Percentiles rank a stretch among this genome's conserved stretches.
phyloP scores from a whole-genome alignment of 768 basidiomycete species.

The Butyriboletus loyo region DNA sequence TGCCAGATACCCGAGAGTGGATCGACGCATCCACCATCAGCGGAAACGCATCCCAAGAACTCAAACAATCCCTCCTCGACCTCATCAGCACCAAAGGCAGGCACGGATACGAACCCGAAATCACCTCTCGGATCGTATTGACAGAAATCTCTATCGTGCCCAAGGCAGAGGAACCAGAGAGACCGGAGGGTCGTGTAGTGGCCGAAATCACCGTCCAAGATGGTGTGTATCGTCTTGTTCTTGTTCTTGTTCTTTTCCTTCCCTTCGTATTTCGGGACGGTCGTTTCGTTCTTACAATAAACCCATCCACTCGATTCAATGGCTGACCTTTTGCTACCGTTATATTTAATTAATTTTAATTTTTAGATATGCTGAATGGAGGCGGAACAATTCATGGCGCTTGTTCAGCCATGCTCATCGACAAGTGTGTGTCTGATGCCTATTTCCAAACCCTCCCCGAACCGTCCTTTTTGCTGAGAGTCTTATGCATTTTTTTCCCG shows the following conservation, averaged over 20 bases:
- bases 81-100: constrained; percentile 11
- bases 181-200: constrained; percentile 43
- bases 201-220: constrained; percentile 41
- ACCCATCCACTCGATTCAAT: not conserved
- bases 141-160: constrained; percentile 42
- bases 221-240: constrained; percentile 33
- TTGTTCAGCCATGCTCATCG: constrained; percentile 53
- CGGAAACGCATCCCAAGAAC: constrained; percentile 27
- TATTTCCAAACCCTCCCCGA: not conserved
- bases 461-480: not conserved
- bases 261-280: not conserved
- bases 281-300: too few species aligned
- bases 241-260: too few species aligned
- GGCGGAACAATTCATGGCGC: constrained; percentile 50
- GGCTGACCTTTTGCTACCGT: not conserved
- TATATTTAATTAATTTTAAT: too few species aligned
- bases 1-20: constrained; percentile 13
- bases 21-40: constrained; percentile 21
- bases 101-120: constrained; percentile 22
- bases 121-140: constrained; percentile 28
- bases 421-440: constrained; percentile 40
- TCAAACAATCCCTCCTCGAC: constrained; percentile 28
- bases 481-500: not conserved
- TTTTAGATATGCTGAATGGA: constrained; percentile 55
- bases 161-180: constrained; percentile 44